phyloP scores from a whole-genome alignment of 2,329 filamentous ascomycete genomes.

The Bipolaris cookei region DNA sequence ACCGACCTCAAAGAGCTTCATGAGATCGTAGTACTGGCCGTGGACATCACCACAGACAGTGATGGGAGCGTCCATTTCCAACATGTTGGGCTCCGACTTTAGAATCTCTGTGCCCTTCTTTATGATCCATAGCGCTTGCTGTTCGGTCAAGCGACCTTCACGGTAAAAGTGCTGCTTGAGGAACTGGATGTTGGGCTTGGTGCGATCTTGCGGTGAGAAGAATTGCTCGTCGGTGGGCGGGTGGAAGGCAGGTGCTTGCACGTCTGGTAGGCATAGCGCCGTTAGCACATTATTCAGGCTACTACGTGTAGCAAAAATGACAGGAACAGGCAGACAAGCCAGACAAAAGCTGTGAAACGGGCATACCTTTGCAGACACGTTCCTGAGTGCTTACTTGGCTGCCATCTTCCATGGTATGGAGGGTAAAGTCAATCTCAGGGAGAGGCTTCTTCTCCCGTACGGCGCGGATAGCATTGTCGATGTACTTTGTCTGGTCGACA shows the following conservation, averaged over 20 bases:
- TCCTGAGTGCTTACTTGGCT: conserved; percentile 93
- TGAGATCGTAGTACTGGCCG: conserved; percentile 98
- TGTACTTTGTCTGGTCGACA: conserved; percentile 52
- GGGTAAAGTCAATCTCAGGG: conserved; percentile 97
- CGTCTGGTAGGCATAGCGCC: conserved; percentile 66
- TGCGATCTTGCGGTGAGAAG: conserved; percentile 81
- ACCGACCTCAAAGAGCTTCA: conserved; percentile 99
- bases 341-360: conserved; percentile 8
- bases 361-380: conserved; percentile 94
- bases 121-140: conserved; percentile 96
- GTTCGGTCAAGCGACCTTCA: conserved; percentile 94
- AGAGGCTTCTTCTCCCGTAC: conserved; percentile 94
- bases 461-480: conserved; percentile 90
- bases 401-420: conserved; percentile 98
- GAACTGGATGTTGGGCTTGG: conserved; percentile 91
- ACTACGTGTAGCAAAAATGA: conserved; percentile 2
- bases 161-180: conserved; percentile 98
- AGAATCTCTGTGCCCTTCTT: conserved; percentile 85
- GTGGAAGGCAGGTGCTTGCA: conserved; percentile 94
- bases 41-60: conserved; percentile 98
- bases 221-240: conserved; percentile 94
- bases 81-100: conserved; percentile 87
- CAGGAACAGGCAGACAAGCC: conserved; percentile 1
- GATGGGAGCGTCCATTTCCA: conserved; percentile 99
- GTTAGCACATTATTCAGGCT: conserved; percentile 32